Conservation (phyloP, 257 asterid genomes). For the Paulownia fortunei region DNA sequence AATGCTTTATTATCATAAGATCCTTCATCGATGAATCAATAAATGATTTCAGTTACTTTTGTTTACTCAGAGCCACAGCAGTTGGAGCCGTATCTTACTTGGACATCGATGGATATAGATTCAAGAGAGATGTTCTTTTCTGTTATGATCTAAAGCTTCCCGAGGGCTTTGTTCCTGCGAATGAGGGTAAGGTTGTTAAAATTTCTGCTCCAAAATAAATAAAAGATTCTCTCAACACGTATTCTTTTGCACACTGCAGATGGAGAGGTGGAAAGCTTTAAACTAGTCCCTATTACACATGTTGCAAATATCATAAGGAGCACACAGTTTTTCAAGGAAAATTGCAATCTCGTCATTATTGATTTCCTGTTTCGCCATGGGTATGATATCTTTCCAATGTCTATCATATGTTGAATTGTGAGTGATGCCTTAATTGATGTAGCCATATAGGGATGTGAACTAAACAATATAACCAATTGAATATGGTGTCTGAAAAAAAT, state of each 20-base stretch:
- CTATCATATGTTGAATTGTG: constrained; percentile 13
- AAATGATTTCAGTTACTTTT: constrained; percentile 23
- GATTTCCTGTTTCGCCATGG: constrained; percentile 95
- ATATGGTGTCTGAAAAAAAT: not conserved
- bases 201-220: not conserved
- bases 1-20: constrained; percentile 19
- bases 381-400: constrained; percentile 47
- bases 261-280: constrained; percentile 97
- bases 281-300: constrained; percentile 57
- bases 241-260: constrained; percentile 49
- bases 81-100: constrained; percentile 87
- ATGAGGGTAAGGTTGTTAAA: constrained; percentile 61
- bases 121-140: constrained; percentile 92
- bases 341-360: constrained; percentile 85
- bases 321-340: constrained; percentile 66
- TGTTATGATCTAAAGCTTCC: constrained; percentile 95
- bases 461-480: not conserved
- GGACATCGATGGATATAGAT: constrained; percentile 77
- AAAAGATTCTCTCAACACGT: constrained; percentile 12
- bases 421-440: not conserved
- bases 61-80: constrained; percentile 67
- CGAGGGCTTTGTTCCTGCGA: constrained; percentile 65
- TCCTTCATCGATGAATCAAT: not conserved
- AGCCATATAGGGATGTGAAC: not conserved
- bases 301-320: constrained; percentile 72